These are phyloP conservation scores for Tuber melanosporum DNA, from an alignment of 495 filamentous ascomycete genomes.

Conservation along the genomic window DNA sequence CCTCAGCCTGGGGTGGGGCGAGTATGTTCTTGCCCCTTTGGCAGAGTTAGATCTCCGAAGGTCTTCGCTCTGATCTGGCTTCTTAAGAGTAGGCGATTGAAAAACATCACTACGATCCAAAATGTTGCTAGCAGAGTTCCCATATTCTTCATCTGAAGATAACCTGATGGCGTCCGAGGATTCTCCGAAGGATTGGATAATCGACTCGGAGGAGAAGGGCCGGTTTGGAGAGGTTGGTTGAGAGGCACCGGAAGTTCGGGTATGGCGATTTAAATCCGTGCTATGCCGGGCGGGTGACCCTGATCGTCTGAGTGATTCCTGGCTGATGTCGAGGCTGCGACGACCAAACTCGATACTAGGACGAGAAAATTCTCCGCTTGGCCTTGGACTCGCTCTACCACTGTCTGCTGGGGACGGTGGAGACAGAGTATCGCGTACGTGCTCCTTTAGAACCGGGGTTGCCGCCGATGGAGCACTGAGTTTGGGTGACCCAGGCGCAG, in stretches of 20 bases:
- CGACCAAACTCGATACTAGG: conserved; percentile 50
- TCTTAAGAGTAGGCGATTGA: conserved; percentile 65
- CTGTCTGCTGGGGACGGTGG: conserved; percentile 47
- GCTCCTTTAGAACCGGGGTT: conserved; percentile 54
- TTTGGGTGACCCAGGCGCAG: conserved; percentile 22
- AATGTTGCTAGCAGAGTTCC: conserved; percentile 76
- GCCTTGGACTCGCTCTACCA: conserved; percentile 45
- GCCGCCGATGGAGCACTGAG: conserved; percentile 36
- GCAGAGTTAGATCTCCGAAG: conserved; percentile 14
- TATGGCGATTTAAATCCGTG: conserved; percentile 52
- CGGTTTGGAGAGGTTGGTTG: conserved; percentile 21
- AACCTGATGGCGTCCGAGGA: conserved; percentile 51
- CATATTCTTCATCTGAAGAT: conserved; percentile 32
- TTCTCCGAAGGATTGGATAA: conserved; percentile 64
- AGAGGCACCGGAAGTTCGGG: conserved; percentile 40
- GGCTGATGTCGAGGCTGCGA: conserved; percentile 50
- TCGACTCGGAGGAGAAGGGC: conserved; percentile 65
- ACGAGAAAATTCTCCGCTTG: conserved; percentile 47
- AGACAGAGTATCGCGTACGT: conserved; percentile 59
- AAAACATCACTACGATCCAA: conserved; percentile 82
- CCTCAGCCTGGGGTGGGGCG: not conserved
- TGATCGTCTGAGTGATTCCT: conserved; percentile 41
- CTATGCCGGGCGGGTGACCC: conserved; percentile 51
- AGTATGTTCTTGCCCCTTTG: not conserved
- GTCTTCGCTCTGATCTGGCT: conserved; percentile 22